Percentiles rank a stretch among this genome's conserved stretches.
phyloP scores from a whole-genome alignment of 2,329 filamentous ascomycete genomes.

The Dothiorella sarmentorum region DNA sequence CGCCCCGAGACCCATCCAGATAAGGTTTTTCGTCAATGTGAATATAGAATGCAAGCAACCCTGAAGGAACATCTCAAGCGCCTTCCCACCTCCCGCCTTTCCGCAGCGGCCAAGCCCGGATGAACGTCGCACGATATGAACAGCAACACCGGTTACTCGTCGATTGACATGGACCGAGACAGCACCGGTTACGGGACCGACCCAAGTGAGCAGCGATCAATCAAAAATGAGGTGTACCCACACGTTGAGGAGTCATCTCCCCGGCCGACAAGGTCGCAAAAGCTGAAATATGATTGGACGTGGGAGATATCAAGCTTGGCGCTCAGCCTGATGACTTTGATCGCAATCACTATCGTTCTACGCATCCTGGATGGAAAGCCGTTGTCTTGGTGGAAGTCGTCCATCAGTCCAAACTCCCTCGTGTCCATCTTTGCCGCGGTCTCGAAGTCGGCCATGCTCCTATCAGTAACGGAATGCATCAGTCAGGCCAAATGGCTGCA shows the following conservation, averaged over 20 bases:
- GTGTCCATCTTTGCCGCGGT: conserved; percentile 34
- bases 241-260: neutral
- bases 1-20: too few species aligned
- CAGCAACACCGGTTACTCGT: neutral
- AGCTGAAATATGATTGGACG: neutral
- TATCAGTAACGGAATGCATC: conserved; percentile 31
- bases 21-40: too few species aligned
- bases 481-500: conserved; percentile 39
- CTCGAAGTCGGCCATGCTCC: conserved; percentile 30
- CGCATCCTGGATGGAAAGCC: conserved; percentile 14
- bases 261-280: neutral
- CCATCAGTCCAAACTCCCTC: conserved; percentile 29
- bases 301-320: neutral
- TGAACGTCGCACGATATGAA: neutral
- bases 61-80: too few species aligned
- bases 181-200: neutral
- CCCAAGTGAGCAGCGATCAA: neutral
- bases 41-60: too few species aligned
- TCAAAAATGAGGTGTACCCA: neutral
- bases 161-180: neutral
- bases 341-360: conserved; percentile 16
- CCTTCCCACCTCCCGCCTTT: too few species aligned
- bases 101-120: too few species aligned
- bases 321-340: neutral
- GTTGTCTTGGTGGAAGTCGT: conserved; percentile 18